Evolutionary conservation across 169 alveolate genomes (phyloP).

Genomic region (Besnoitia besnoiti): DNA sequence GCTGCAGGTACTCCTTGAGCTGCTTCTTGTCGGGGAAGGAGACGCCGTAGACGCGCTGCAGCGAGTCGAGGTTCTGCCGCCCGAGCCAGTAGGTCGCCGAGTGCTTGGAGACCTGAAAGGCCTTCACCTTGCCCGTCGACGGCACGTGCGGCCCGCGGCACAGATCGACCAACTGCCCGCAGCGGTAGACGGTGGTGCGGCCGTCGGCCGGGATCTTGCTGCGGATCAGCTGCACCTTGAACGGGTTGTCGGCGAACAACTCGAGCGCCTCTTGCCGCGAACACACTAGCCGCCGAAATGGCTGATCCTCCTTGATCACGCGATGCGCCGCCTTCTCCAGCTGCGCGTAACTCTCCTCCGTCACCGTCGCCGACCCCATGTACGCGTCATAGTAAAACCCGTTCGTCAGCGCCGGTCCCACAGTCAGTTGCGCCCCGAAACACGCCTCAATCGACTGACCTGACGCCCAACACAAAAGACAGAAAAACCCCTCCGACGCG

Average conservation of each 20-base stretch:
- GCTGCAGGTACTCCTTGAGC: constrained; percentile 91
- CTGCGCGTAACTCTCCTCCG: constrained; percentile 49
- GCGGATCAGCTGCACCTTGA: constrained; percentile 95
- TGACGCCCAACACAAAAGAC: background rate
- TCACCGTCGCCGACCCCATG: constrained; percentile 85
- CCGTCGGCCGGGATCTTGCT: constrained; percentile 95
- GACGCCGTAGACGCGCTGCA: constrained; percentile 99
- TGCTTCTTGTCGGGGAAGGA: constrained; percentile 95
- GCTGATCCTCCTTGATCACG: constrained; percentile 87
- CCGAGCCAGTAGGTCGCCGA: constrained; percentile 99
- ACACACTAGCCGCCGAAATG: constrained; percentile 93
- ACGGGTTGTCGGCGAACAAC: constrained; percentile 96
- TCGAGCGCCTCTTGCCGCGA: constrained; percentile 97
- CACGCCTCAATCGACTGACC: constrained; percentile 94
- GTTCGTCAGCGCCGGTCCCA: constrained; percentile 95
- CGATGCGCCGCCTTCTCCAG: constrained; percentile 81
- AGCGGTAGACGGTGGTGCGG: constrained; percentile 95
- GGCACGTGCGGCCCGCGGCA: constrained; percentile 99
- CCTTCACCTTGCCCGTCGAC: constrained; percentile 85
- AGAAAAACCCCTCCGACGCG: background rate
- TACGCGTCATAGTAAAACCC: constrained; percentile 99
- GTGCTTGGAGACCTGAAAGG: constrained; percentile 94
- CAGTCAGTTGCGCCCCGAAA: constrained; percentile 96
- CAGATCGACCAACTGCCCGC: constrained; percentile 98
- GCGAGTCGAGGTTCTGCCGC: constrained; percentile 90